Percentiles rank a stretch among this genome's conserved stretches.
Conservation (phyloP, 208 protist genomes). For the Acanthamoeba royreba region DNA sequence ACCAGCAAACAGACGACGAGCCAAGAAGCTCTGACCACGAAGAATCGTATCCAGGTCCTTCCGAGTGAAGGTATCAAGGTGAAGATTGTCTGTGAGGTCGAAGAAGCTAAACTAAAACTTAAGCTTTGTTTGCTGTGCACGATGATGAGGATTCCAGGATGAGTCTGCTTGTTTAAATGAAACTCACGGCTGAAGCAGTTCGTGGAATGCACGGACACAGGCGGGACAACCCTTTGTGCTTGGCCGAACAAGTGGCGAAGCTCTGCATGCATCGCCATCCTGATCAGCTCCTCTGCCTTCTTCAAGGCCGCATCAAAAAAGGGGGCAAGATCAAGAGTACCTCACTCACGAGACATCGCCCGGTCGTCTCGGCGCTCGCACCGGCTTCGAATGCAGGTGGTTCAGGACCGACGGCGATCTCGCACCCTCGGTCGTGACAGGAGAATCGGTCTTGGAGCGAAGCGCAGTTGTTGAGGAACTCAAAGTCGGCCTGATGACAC, state of each 20-base stretch:
- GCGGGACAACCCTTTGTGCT: neutral
- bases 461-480: neutral
- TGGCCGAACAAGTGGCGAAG: neutral
- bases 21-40: too few relatives aligned
- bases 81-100: too few relatives aligned
- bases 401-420: neutral
- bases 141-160: too few relatives aligned
- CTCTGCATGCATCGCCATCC: neutral
- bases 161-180: too few relatives aligned
- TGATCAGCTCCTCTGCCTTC: neutral
- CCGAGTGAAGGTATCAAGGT: too few relatives aligned
- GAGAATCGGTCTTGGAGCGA: neutral
- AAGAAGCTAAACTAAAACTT: too few relatives aligned
- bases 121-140: too few relatives aligned
- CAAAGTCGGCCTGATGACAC: neutral
- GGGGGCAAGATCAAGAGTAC: neutral
- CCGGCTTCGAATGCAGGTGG: neutral
- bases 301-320: neutral
- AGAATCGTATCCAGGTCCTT: too few relatives aligned
- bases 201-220: conserved; percentile 6
- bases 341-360: neutral
- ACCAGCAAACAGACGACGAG: too few relatives aligned
- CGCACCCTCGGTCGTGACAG: neutral
- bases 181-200: neutral
- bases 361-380: neutral